Base-by-base conservation (phyloP, 441 rosid genomes). In the Codiaeum variegatum region DNA sequence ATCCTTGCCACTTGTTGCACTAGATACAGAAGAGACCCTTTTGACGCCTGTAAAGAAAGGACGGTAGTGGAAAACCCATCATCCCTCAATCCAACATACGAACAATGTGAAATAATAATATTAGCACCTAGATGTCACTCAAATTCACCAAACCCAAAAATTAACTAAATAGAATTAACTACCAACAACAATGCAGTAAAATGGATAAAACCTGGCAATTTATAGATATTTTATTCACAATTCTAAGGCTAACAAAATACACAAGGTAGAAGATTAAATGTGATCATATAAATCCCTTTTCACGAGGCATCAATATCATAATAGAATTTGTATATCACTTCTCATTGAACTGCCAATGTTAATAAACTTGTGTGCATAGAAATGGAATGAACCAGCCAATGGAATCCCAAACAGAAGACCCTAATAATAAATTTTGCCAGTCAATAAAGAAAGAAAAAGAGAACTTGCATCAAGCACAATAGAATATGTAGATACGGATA, bases 1-100 rank as follows among this genome's bases (percentile, higher is more conserved):
- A 71, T 91, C 98, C 88, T 82, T 96, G 81, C 88, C 82, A 72
- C 88, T 89, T n/a, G 89, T 81, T 73, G 85, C 92, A 81, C 85
- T 85, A 66, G 94, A 83, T 49, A 90, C 70, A 74, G 92, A 84
- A 51, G 95, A 73, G 60, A 89, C 83, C 85, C 88, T 89, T 69
- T 91, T 83, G 59, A 75, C 76, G 75, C 96, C 98, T 92, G 75
- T 21, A 55, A 64, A 52, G 58, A 52, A 21, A 52, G 23, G 23
- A 52, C 34, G 42, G 23, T 4, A 32, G 68, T 26, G 63, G 42
- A 28, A 38, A 62, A 69, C 13, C 26, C 16, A 60, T 76, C 62
- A 76, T 32, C 52, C 26, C 44, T 72, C 13, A 34, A 44, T 51
- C 40, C 23, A 56, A 47, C 11, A 18, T 5, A 6, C 44, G 31